A percentile compares a stretch with the other conserved stretches of the same genome.
phyloP scores from a whole-genome alignment of 2,329 filamentous ascomycete genomes.

The Byssothecium circinans region DNA sequence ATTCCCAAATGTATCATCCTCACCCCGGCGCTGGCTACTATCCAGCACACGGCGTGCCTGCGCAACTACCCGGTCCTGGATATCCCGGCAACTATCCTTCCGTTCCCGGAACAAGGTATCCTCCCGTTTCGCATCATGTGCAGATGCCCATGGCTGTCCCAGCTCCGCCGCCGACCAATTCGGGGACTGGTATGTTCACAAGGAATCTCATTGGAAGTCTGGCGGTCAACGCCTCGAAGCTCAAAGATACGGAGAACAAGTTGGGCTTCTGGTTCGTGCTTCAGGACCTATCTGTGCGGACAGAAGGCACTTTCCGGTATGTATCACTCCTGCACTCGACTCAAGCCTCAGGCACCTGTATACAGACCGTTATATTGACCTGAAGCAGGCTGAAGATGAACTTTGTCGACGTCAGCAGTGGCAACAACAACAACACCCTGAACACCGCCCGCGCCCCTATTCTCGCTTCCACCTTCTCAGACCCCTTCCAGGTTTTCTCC shows the following conservation, averaged over 20 bases:
- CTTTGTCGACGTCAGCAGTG: conserved; percentile 80
- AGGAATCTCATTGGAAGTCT: conserved; percentile 92
- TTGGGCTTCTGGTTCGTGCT: conserved; percentile 96
- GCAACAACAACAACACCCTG: conserved; percentile 53
- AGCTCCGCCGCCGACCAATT: conserved; percentile 41
- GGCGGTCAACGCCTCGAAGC: conserved; percentile 81
- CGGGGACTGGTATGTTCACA: conserved; percentile 83
- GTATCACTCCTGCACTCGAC: conserved; percentile 18
- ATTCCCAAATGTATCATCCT: no score
- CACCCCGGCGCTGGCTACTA: conserved; percentile 22
- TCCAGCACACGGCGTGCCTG: conserved; percentile 4
- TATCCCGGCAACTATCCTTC: conserved; percentile 11
- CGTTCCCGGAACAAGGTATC: neutral
- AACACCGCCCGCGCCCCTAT: conserved; percentile 79
- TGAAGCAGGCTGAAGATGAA: conserved; percentile 63
- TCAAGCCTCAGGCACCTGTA: neutral
- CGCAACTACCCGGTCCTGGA: conserved; percentile 22
- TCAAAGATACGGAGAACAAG: conserved; percentile 77
- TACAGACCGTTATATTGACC: conserved; percentile 10
- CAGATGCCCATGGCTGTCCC: conserved; percentile 17
- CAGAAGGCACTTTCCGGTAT: conserved; percentile 87
- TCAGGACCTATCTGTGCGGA: conserved; percentile 91
- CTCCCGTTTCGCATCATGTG: conserved; percentile 9
- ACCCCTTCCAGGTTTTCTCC: conserved; percentile 89
- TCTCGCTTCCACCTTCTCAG: conserved; percentile 81